Evolutionary conservation across 202 grass and related monocot genomes (phyloP), one percentile per base, ranked within the genome.

Genomic region (Hordeum pubiflorum): DNA sequence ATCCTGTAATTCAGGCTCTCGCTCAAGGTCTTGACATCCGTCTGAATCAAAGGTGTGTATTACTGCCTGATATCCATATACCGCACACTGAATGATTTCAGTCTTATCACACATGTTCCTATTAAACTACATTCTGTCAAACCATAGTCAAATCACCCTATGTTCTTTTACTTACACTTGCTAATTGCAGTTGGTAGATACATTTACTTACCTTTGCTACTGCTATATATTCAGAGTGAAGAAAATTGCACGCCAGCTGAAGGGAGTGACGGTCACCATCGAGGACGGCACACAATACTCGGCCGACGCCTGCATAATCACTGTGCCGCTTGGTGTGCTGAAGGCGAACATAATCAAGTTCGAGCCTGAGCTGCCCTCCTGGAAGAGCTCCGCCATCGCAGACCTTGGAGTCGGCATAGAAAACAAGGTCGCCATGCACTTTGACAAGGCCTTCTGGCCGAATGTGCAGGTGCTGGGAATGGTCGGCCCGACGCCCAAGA

Each of bases 271-370:
- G 5, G 60, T 95, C 31, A 90, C 86, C 40, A 67, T 77, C n/a
- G 90, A 95, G 31, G 78, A 94, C 9, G 92, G 90, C 27, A 93
- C 77, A 15, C 85, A 72, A 32, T 83, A 95, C 52, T 68, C 82
- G 0, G 92, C 92, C 0, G 96, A 98, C 54, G 87, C 92, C 36
- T 88, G 86, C 79, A 91, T 98, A 77, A 91, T 98, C 22, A 93
- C 96, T 0, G 96, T 98, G 60, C 96, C 96, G n/a, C 88, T 95
- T 0, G 96, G 96, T 27, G 92, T 98, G 76, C 88, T 98, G 29
- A 98, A 98, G 76, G 92, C 96, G 14, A 93, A 95, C 62, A 57
- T 88, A 26, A 98, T 98, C 78, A 89, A 95, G 72, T 98, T 98
- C 10, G 92, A 95, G 22, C 96, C 96, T 0, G 87, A 91, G 9